phyloP scores from a whole-genome alignment of 768 basidiomycete genomes.

The Vishniacozyma victoriae region DNA sequence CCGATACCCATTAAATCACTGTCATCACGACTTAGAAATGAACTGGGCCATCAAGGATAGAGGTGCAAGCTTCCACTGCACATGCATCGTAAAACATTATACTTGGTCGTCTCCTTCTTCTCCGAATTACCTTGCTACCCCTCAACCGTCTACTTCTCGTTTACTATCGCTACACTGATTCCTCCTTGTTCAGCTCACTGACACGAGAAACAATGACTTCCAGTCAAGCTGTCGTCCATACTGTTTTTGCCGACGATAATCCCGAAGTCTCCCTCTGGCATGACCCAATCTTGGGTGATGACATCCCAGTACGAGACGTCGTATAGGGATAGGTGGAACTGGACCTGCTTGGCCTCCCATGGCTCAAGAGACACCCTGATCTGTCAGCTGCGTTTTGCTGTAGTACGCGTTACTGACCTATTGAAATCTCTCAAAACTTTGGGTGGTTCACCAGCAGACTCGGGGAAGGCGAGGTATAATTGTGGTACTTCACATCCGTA shows the following conservation, averaged over 20 bases:
- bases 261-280: conserved; percentile 34
- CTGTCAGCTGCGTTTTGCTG: background rate
- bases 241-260: conserved; percentile 32
- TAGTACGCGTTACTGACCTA: conserved; percentile 5
- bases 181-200: conserved; percentile 1
- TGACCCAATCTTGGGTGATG: conserved; percentile 32
- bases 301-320: conserved; percentile 46
- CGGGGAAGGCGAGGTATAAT: conserved; percentile 38
- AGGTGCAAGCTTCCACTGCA: too few species aligned
- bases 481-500: conserved; percentile 46
- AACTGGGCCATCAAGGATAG: too few species aligned
- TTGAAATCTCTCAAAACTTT: conserved; percentile 38
- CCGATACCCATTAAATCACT: too few species aligned
- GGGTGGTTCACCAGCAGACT: conserved; percentile 32
- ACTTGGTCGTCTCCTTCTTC: too few species aligned
- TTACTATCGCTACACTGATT: too few species aligned
- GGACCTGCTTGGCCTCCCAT: conserved; percentile 22
- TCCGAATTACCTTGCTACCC: too few species aligned
- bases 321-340: conserved; percentile 38
- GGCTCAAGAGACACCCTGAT: conserved; percentile 39
- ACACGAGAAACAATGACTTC: conserved; percentile 9
- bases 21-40: too few species aligned
- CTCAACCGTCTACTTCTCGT: too few species aligned
- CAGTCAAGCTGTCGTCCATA: conserved; percentile 21
- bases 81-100: too few species aligned